These are phyloP conservation scores for Exophiala lecanii-corni DNA, from an alignment of 2,329 filamentous ascomycete genomes.

Conservation along the genomic window DNA sequence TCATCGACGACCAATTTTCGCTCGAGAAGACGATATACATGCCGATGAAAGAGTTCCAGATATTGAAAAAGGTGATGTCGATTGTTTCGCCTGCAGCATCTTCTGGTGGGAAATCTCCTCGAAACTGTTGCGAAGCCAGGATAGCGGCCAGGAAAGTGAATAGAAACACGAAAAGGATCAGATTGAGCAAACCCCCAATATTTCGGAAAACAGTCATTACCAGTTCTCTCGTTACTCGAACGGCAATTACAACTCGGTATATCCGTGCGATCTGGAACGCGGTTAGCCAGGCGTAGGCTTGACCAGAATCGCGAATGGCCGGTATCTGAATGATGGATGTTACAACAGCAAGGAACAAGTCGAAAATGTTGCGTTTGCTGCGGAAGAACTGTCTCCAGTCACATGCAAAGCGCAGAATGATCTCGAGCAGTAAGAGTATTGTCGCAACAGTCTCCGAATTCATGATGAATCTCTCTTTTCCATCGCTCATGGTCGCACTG, in stretches of 20 bases:
- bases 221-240: conserved; percentile 80
- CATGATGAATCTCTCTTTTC: conserved; percentile 62
- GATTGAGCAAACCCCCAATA: conserved; percentile 82
- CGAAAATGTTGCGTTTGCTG: conserved; percentile 70
- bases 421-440: conserved; percentile 72
- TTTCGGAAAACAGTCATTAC: conserved; percentile 87
- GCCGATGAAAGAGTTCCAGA: conserved; percentile 92
- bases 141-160: conserved; percentile 92
- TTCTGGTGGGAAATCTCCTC: conserved; percentile 70
- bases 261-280: conserved; percentile 89
- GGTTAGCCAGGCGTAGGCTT: conserved; percentile 79
- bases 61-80: conserved; percentile 74
- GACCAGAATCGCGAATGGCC: conserved; percentile 65
- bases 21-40: conserved; percentile 98
- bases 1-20: conserved; percentile 87
- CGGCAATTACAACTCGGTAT: conserved; percentile 85
- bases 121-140: conserved; percentile 87
- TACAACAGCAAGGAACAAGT: conserved; percentile 72
- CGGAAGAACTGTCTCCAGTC: conserved; percentile 79
- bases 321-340: conserved; percentile 85
- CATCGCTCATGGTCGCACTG: conserved; percentile 67
- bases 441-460: conserved; percentile 72
- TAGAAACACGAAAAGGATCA: conserved; percentile 94
- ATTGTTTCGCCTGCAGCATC: conserved; percentile 60
- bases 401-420: conserved; percentile 68